Conservation (phyloP, 495 filamentous ascomycete genomes). For the Aspergillus cristatus region DNA sequence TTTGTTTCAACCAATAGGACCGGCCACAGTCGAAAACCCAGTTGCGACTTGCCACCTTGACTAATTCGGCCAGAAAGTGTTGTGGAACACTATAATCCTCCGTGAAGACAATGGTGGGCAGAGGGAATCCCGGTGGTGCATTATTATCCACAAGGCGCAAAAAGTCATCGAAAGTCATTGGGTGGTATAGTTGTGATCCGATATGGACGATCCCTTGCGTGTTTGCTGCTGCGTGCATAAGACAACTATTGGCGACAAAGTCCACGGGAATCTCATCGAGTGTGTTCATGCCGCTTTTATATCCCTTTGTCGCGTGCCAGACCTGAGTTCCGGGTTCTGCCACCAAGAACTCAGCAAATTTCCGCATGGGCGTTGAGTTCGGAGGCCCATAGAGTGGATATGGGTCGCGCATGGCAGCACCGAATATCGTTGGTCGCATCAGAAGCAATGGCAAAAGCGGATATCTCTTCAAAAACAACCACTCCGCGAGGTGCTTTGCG, state of each 20-base stretch:
- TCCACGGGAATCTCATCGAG: slow-evolving; percentile 34
- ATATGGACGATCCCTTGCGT: slow-evolving; percentile 28
- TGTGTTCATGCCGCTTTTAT: slow-evolving; percentile 22
- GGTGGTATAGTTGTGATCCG: slow-evolving; percentile 23
- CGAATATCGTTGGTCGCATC: slow-evolving; percentile 34
- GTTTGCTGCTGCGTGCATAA: slow-evolving; percentile 24
- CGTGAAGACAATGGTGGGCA: slow-evolving; percentile 22
- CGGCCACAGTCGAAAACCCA: slow-evolving; percentile 31
- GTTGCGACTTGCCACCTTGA: slow-evolving; percentile 24
- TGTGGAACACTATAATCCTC: slow-evolving; percentile 19
- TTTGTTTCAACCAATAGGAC: slow-evolving; percentile 28
- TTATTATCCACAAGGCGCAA: slow-evolving; percentile 12
- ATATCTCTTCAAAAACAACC: slow-evolving; percentile 20
- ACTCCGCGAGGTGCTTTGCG: slow-evolving; percentile 33
- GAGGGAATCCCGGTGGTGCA: slow-evolving; percentile 13
- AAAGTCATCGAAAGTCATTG: slow-evolving; percentile 21
- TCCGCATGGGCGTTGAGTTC: slow-evolving; percentile 25
- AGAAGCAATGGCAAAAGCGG: slow-evolving; percentile 25
- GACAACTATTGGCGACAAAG: slow-evolving; percentile 31
- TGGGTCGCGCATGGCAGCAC: slow-evolving; percentile 27
- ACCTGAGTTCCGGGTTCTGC: slow-evolving; percentile 20
- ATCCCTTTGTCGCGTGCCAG: slow-evolving; percentile 27
- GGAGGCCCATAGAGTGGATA: slow-evolving; percentile 29
- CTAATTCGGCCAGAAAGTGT: slow-evolving; percentile 26
- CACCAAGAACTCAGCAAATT: slow-evolving; percentile 23